Conservation (phyloP, 2,329 filamentous ascomycete genomes). For the Hypoxylon sp. region DNA sequence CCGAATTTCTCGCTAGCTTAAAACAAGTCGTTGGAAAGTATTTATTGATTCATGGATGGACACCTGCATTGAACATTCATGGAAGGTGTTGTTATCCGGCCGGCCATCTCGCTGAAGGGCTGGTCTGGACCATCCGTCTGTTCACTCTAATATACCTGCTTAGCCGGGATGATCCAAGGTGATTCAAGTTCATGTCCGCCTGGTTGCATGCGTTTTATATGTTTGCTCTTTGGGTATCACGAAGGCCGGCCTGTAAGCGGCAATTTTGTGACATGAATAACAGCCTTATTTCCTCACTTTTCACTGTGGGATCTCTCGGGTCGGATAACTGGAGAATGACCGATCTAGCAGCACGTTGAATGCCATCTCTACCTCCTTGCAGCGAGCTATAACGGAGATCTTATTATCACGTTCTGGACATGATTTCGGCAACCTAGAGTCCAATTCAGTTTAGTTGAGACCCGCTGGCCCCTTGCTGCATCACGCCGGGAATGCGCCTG, state of each 20-base stretch:
- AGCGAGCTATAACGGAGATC: neutral
- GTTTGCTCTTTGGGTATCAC: neutral
- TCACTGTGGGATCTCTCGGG: too few relatives aligned
- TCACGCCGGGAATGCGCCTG: conserved; percentile 16
- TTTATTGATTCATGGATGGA: neutral
- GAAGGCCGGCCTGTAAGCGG: conserved; percentile 18
- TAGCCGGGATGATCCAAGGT: neutral
- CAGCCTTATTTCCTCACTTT: too few relatives aligned
- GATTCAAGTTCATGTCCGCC: neutral
- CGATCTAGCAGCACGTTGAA: neutral
- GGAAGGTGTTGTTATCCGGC: too few relatives aligned
- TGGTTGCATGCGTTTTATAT: neutral
- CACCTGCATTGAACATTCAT: too few relatives aligned
- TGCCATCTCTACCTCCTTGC: neutral
- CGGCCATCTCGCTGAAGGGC: neutral
- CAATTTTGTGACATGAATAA: conserved; percentile 3
- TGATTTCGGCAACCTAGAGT: too few relatives aligned
- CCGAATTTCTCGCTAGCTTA: too few relatives aligned
- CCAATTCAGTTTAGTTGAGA: neutral
- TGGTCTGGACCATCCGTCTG: neutral
- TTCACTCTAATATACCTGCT: neutral
- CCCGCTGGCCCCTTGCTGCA: neutral
- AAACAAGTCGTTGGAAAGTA: neutral
- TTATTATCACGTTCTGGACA: neutral
- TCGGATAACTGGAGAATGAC: neutral